phyloP scores from a whole-genome alignment of 1,284 basidiomycete species.

The Binderoboletus segoi region DNA sequence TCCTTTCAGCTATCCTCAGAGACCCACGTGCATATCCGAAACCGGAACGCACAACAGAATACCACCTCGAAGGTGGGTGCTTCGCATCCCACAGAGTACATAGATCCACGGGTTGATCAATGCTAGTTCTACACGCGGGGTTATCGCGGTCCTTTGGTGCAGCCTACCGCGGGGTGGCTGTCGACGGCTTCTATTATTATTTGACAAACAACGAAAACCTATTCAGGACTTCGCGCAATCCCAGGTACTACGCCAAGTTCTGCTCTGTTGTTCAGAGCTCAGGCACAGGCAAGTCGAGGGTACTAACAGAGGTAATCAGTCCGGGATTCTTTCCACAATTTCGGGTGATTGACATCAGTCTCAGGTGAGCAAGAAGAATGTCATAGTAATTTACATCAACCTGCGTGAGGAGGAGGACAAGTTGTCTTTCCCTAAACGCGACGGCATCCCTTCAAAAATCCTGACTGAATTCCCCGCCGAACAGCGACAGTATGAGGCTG shows the following conservation, averaged over 20 bases:
- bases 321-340: not conserved
- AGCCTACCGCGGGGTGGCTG: conserved; percentile 12
- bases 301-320: conserved; percentile 19
- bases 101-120: not conserved
- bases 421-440: not conserved
- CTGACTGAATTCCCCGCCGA: not conserved
- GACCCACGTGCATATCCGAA: not conserved
- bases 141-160: conserved; percentile 3
- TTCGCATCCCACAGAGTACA: not conserved
- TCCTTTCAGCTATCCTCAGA: not conserved
- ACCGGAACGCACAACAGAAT: not conserved
- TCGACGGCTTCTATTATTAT: conserved; percentile 22
- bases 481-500: not conserved
- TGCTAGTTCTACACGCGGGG: not conserved
- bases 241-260: conserved; percentile 17
- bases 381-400: not conserved
- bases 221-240: not conserved
- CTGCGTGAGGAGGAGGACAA: not conserved
- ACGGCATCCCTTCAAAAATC: not conserved
- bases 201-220: conserved; percentile 9
- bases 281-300: conserved; percentile 25
- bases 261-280: conserved; percentile 28
- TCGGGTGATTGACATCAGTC: no score
- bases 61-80: not conserved
- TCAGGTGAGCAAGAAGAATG: not conserved